phyloP scores from a whole-genome alignment of 371 early-diverging fungal species.

The Coemansia sp. region DNA sequence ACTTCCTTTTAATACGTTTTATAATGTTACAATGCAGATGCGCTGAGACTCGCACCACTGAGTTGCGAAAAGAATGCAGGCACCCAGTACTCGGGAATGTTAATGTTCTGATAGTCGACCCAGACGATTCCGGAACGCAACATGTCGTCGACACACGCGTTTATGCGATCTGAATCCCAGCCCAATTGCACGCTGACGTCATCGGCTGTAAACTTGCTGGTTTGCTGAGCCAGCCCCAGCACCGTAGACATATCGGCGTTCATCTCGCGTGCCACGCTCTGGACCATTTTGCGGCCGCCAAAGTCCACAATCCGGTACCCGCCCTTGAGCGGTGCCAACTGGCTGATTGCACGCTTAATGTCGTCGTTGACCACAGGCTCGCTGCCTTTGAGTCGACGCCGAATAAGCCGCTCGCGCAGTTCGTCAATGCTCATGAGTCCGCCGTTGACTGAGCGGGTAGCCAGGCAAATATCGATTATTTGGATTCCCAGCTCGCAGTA shows the following conservation, averaged over 20 bases:
- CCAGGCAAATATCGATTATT: constrained; percentile 84
- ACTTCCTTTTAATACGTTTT: background rate
- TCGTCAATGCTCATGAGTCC: constrained; percentile 86
- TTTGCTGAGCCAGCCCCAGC: constrained; percentile 66
- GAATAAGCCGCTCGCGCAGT: constrained; percentile 65
- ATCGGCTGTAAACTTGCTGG: constrained; percentile 62
- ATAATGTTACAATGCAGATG: constrained; percentile 3
- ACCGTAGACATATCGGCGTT: constrained; percentile 75
- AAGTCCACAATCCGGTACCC: constrained; percentile 80
- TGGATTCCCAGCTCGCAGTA: constrained; percentile 95
- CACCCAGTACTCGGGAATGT: constrained; percentile 70
- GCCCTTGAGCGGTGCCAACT: constrained; percentile 78
- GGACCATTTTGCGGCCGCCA: constrained; percentile 77
- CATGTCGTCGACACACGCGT: constrained; percentile 60
- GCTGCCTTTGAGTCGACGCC: constrained; percentile 58
- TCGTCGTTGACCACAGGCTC: constrained; percentile 68
- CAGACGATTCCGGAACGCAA: constrained; percentile 80
- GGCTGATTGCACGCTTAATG: constrained; percentile 79
- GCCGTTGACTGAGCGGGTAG: constrained; percentile 80
- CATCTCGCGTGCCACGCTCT: constrained; percentile 87
- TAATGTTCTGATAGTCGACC: constrained; percentile 69
- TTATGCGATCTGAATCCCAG: constrained; percentile 64
- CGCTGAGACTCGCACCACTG: constrained; percentile 4
- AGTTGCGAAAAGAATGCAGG: constrained; percentile 64
- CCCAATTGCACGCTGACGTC: constrained; percentile 57